Base-by-base conservation (phyloP, 2,329 filamentous ascomycete species). In the Cryphonectria parasitica region DNA sequence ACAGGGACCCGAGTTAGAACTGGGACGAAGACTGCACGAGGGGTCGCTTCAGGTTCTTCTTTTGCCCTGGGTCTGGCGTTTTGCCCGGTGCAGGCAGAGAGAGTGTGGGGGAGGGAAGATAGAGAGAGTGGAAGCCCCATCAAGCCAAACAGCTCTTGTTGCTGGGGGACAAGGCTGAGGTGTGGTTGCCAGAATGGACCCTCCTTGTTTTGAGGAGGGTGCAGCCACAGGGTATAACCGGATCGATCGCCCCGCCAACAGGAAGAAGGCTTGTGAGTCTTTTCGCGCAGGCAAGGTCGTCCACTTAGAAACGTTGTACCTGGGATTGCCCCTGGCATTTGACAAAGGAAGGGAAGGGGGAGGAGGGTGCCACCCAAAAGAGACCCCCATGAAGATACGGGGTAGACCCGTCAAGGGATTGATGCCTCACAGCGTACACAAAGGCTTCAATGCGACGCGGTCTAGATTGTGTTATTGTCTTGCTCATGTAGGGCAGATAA, bases 1-100 rank as follows among this genome's bases (percentile, higher is more conserved):
- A 52, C 52, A 39, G 62, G 61, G 41, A 62, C 56, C 69, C 25
- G 54, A 58, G 66, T 69, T 56, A 62, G 52, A 60, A 60, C 66
- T 61, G 69, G 69, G 66, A 65, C 54, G 34, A 28, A 41, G 64
- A 31, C 45, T 63, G 69, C 69, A 52, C 52, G 64, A 68, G 45
- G 39, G 66, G 52, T 62, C 66, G 69, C 62, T 41, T 66, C 66
- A 68, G 65, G 41, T 67, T 60, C 34, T 39, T 13, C 7, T 39
- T 39, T 49, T 45, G 25, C 8, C 28, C 54, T 65, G 65, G 54
- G 25, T 36, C 56, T 3, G 64, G 43, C 22, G 31, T 49, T 41
- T 34, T 60, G 64, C 64, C 64, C 15, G 31, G 52, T 45, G 52
- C n/a, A 61, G 36, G 34, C 52, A 25, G 13, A 17, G 15, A 43